These are phyloP conservation scores for Borovskyia barvae DNA, from an alignment of 208 protist genomes.

Conservation along the genomic window DNA sequence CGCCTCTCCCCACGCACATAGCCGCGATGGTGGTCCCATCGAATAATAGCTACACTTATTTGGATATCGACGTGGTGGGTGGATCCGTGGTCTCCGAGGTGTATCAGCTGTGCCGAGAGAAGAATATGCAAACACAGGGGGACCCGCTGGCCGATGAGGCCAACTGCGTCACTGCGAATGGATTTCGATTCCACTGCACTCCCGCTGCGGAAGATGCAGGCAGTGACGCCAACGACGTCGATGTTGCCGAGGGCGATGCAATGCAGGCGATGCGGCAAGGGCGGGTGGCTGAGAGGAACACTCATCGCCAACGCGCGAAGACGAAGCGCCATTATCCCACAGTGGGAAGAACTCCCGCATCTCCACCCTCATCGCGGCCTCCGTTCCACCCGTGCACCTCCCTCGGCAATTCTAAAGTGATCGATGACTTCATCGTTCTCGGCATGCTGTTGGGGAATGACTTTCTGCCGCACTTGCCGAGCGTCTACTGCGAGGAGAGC, in stretches of 20 bases:
- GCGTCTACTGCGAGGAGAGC: conserved; percentile 71
- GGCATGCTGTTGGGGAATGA: conserved; percentile 82
- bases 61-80: conserved; percentile 64
- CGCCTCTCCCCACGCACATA: conserved; percentile 2
- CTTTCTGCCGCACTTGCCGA: conserved; percentile 76
- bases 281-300: background rate
- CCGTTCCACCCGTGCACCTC: conserved; percentile 64
- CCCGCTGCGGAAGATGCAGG: background rate
- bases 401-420: conserved; percentile 69
- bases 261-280: conserved; percentile 1
- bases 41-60: conserved; percentile 57
- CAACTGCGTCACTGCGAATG: conserved; percentile 37
- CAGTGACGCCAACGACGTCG: background rate
- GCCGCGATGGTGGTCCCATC: conserved; percentile 3
- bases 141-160: conserved; percentile 3
- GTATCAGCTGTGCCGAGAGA: conserved; percentile 53
- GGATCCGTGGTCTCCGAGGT: conserved; percentile 65
- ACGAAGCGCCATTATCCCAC: too few relatives aligned
- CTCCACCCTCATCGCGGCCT: background rate
- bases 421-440: conserved; percentile 85
- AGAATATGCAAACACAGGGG: conserved; percentile 22
- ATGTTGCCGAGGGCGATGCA: background rate
- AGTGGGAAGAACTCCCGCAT: background rate
- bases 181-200: conserved; percentile 47
- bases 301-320: too few relatives aligned